Evolutionary conservation across 495 filamentous ascomycete species (phyloP), one percentile per base, ranked within the genome.

Genomic region (Chaetomium cochliodes): DNA sequence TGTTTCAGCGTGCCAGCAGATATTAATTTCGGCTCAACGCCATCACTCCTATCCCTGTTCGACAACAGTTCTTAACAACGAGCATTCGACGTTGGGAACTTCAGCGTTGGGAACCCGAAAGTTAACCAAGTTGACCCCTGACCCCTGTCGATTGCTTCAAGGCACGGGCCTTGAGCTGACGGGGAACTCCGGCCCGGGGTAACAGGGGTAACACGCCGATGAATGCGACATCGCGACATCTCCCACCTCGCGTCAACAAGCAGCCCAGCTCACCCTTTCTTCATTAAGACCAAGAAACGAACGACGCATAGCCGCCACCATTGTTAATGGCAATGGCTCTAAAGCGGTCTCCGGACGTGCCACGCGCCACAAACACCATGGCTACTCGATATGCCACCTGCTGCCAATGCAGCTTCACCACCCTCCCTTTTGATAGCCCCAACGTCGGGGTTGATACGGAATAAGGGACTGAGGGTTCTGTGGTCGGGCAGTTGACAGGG

Each of bases 371-470:
- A 44, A 44, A 44, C 41, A 47, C n/a, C 44, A 47, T 47, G 44
- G n/a, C 44, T 18, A 11, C 11, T 44, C 33, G 8, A 37, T 37
- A 8, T 8, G 33, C 6, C 33, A 8, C 6, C 8, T 12, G 66
- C 77, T 76, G 77, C 50, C 30, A 52, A 49, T 60, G 64, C 2
- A 65, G 26, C 63, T 67, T 60, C 51, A 74, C 73, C 9, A 54
- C 53, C 9, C 39, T 8, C 13, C 22, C 23, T 44, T 69, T 79
- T 67, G 72, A 87, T 85, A 89, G 84, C 88, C 90, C 89, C 89
- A 90, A 87, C 72, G 86, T 73, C 72, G 89, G 89, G 89, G 90
- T 90, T 68, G 72, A 74, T 66, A 72, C 50, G 44, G 13, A 68
- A 60, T 76, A 68, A 41, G 58, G 16, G 16, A 13, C 13, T 13